These are phyloP conservation scores for Salix exigua DNA, from an alignment of 345 rosid species.

Conservation along the genomic window DNA sequence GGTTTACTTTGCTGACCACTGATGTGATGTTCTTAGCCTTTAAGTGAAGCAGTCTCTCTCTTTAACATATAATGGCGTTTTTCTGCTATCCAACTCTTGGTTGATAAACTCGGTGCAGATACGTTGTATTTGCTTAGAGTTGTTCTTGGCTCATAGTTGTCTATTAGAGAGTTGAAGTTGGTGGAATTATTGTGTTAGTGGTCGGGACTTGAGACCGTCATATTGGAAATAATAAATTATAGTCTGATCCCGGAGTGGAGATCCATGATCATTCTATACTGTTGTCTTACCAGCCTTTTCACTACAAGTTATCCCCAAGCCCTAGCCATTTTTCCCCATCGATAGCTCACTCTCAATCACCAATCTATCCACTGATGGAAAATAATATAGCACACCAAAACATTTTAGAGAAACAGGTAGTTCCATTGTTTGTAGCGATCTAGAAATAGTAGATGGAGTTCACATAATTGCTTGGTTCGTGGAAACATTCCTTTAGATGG, in stretches of 20 bases:
- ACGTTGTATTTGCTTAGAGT: background rate
- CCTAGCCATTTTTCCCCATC: too few relatives aligned
- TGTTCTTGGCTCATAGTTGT: background rate
- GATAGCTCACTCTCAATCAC: too few relatives aligned
- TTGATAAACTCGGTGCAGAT: background rate
- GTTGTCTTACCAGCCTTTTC: background rate
- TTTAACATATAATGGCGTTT: background rate
- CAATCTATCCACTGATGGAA: too few relatives aligned
- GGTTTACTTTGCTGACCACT: background rate
- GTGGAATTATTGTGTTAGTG: background rate
- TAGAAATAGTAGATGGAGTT: too few relatives aligned
- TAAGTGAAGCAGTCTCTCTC: background rate
- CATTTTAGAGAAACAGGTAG: too few relatives aligned
- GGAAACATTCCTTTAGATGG: too few relatives aligned
- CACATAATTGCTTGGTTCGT: too few relatives aligned
- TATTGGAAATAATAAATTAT: background rate
- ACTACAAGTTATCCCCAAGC: too few relatives aligned
- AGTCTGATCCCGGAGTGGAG: background rate
- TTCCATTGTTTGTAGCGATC: too few relatives aligned
- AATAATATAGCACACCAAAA: too few relatives aligned
- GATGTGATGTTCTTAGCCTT: too few relatives aligned
- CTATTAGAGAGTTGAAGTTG: too few relatives aligned
- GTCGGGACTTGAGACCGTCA: background rate
- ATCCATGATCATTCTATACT: background rate
- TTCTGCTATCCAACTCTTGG: background rate